A percentile compares a stretch with the other conserved stretches of the same genome.
Evolutionary conservation across 371 early-diverging fungal genomes (phyloP).

Genomic region (Circinella minor): DNA sequence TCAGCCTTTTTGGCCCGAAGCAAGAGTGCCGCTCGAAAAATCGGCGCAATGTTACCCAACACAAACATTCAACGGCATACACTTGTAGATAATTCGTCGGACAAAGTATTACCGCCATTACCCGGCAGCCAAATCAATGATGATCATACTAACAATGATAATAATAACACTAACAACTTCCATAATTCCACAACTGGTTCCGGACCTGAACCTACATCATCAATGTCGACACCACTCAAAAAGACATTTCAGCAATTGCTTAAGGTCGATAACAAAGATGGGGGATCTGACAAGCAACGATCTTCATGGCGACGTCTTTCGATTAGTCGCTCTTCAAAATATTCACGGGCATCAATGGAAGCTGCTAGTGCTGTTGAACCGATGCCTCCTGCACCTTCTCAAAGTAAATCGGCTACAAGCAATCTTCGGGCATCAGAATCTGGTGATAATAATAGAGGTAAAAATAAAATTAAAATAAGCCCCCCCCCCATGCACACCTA

Average conservation of each 20-base stretch:
- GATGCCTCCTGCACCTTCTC: conserved; percentile 12
- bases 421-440: conserved; percentile 11
- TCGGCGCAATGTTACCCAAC: conserved; percentile 21
- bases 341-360: conserved; percentile 22
- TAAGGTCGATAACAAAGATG: conserved; percentile 8
- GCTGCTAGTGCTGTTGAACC: conserved; percentile 14
- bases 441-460: conserved; percentile 2
- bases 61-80: conserved; percentile 19
- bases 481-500: no score
- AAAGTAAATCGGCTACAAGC: conserved; percentile 5
- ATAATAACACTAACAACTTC: neutral
- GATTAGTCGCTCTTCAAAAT: conserved; percentile 16
- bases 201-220: conserved; percentile 9
- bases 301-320: conserved; percentile 25
- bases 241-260: conserved; percentile 24
- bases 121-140: neutral
- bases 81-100: conserved; percentile 7
- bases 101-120: conserved; percentile 17
- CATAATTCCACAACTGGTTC: neutral
- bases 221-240: conserved; percentile 25
- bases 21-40: conserved; percentile 28
- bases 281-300: neutral
- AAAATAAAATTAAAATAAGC: neutral
- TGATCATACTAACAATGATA: neutral
- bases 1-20: conserved; percentile 24